A percentile compares a stretch with the other conserved stretches of the same genome.
Evolutionary conservation across 352 stramenopile genomes (phyloP).

Genomic region (Phytophthora kernoviae): DNA sequence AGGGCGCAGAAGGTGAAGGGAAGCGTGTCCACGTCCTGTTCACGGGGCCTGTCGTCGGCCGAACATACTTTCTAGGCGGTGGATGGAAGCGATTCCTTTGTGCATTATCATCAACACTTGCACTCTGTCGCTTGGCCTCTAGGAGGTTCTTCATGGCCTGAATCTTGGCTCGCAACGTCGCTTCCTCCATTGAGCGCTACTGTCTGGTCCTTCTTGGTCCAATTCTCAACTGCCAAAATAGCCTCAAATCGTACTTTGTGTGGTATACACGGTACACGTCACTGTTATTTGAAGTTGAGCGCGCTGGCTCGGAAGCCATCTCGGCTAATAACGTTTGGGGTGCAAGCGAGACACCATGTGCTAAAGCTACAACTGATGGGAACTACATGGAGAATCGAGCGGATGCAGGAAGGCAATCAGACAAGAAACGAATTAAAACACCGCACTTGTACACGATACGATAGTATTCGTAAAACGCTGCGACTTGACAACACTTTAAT

Average conservation of each 20-base stretch:
- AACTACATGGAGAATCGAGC: too few species aligned
- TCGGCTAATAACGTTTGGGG: too few species aligned
- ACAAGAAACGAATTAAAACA: too few species aligned
- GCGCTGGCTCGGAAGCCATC: too few species aligned
- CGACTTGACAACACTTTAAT: slow-evolving; percentile 5
- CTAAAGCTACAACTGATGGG: too few species aligned
- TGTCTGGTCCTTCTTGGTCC: slow-evolving; percentile 9
- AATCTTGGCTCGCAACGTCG: slow-evolving; percentile 78
- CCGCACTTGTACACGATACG: too few species aligned
- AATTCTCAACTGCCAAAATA: slow-evolving; percentile 21
- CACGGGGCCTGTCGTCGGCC: slow-evolving; percentile 14
- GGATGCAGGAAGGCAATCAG: too few species aligned
- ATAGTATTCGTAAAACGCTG: too few species aligned
- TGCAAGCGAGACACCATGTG: too few species aligned
- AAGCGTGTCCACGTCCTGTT: slow-evolving; percentile 58
- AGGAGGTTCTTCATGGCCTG: slow-evolving; percentile 84
- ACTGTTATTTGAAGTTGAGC: too few species aligned
- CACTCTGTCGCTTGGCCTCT: slow-evolving; percentile 43
- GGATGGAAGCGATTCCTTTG: slow-evolving; percentile 2
- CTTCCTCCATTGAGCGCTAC: slow-evolving; percentile 62
- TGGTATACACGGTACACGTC: too few species aligned
- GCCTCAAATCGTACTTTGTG: background rate
- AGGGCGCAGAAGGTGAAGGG: background rate
- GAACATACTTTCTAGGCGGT: slow-evolving; percentile 13
- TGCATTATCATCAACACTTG: background rate